Percentiles rank a stretch among this genome's conserved stretches.
These are phyloP conservation scores for Dacryopinax spathularia DNA, from an alignment of 768 basidiomycete species.

Conservation along the genomic window DNA sequence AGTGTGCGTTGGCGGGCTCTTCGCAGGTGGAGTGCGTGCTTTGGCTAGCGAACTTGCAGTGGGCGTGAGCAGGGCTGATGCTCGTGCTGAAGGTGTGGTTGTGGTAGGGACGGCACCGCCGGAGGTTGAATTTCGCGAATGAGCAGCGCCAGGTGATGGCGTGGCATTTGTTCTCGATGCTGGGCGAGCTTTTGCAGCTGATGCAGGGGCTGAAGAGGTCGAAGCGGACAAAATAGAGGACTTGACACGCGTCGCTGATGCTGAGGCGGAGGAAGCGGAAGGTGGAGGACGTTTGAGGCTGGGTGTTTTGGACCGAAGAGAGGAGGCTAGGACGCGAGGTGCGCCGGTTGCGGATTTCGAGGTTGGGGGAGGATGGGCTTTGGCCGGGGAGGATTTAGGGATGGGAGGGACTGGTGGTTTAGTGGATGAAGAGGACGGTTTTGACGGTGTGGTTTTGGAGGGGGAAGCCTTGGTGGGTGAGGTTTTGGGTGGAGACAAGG, in stretches of 20 bases:
- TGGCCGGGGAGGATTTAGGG: background rate
- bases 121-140: background rate
- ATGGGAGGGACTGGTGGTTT: background rate
- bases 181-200: background rate
- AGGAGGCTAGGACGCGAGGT: background rate
- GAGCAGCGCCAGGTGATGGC: background rate
- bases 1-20: background rate
- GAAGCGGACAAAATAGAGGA: background rate
- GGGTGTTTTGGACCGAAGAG: background rate
- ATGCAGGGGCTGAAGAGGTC: background rate
- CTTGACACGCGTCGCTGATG: background rate
- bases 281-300: background rate
- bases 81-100: background rate
- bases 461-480: constrained; percentile 8
- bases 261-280: background rate
- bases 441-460: constrained; percentile 9
- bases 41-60: background rate
- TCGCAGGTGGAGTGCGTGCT: background rate
- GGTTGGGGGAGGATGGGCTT: background rate
- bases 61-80: background rate
- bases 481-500: background rate
- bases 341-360: background rate
- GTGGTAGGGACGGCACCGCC: background rate
- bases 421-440: constrained; percentile 11
- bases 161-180: background rate